Conservation (phyloP, 805 yeast genomes). For the Myxozyma lipomycoides region DNA sequence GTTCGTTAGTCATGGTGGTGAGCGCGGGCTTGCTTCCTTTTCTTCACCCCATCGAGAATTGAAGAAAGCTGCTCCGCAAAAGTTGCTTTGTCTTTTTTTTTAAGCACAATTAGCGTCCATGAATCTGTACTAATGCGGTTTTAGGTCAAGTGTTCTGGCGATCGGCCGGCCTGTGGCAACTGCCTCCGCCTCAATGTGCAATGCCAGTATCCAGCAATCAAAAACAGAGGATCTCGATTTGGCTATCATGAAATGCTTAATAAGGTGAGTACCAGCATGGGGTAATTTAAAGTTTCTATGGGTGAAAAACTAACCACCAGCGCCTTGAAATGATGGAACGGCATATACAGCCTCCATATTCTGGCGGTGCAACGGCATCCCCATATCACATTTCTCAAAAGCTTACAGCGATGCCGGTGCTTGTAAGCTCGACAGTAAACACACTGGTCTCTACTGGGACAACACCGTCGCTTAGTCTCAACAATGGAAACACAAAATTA, state of each 20-base stretch:
- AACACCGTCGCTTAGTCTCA: background rate
- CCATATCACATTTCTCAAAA: slow-evolving; percentile 21
- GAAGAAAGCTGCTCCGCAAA: background rate
- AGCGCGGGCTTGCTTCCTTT: background rate
- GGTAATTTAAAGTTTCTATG: background rate
- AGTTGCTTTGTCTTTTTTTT: background rate
- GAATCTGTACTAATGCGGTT: background rate
- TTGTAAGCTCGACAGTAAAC: slow-evolving; percentile 1
- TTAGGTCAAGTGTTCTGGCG: slow-evolving; percentile 38
- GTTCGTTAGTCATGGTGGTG: background rate
- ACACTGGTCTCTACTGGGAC: slow-evolving; percentile 1
- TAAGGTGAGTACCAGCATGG: slow-evolving; percentile 10
- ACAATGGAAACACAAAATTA: background rate
- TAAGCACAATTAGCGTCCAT: background rate
- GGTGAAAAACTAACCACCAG: slow-evolving; percentile 1
- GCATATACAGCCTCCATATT: slow-evolving; percentile 24
- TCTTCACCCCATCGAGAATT: background rate
- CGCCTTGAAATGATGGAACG: slow-evolving; percentile 30
- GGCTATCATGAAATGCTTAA: slow-evolving; percentile 37
- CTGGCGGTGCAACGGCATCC: slow-evolving; percentile 17
- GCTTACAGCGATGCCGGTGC: slow-evolving; percentile 11
- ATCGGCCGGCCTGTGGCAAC: slow-evolving; percentile 39
- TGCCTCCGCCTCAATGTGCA: slow-evolving; percentile 36
- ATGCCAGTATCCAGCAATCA: slow-evolving; percentile 38
- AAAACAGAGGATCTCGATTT: slow-evolving; percentile 39